Evolutionary conservation across 23 red algal species (phyloP).

Genomic region (Gracilariopsis chorda): DNA sequence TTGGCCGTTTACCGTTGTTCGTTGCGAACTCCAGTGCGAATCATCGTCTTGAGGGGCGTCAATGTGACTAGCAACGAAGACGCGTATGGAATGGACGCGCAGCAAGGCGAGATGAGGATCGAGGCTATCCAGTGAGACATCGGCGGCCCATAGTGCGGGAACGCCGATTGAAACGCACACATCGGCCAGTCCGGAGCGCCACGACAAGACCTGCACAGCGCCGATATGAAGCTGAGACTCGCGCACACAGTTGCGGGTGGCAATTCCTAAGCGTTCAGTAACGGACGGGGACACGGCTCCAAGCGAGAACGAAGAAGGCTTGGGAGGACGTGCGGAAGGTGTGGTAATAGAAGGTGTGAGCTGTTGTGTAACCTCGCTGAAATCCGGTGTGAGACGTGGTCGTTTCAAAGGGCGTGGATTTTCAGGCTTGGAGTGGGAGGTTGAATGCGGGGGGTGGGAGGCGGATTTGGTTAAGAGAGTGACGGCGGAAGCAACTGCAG

Average conservation of each 20-base stretch:
- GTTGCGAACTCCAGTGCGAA: background rate
- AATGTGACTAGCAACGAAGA: constrained; percentile 14
- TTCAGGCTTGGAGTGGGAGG: background rate
- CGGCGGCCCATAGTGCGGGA: constrained; percentile 25
- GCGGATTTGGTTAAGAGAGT: constrained; percentile 15
- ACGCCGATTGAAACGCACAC: constrained; percentile 48
- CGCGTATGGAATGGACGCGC: constrained; percentile 41
- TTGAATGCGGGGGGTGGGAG: background rate
- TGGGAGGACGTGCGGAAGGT: background rate
- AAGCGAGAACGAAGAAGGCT: background rate
- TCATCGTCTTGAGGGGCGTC: background rate
- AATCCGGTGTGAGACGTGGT: constrained; percentile 11
- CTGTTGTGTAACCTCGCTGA: constrained; percentile 43
- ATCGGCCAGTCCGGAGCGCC: constrained; percentile 43
- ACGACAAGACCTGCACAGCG: constrained; percentile 3
- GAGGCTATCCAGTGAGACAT: constrained; percentile 35
- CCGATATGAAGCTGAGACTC: constrained; percentile 8
- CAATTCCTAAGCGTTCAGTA: constrained; percentile 35
- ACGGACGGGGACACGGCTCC: constrained; percentile 29
- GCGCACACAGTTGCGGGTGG: constrained; percentile 17
- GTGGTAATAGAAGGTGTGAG: background rate
- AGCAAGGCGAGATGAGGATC: constrained; percentile 58
- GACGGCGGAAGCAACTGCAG: constrained; percentile 2
- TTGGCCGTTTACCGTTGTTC: background rate
- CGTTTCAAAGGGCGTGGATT: background rate